These are phyloP conservation scores for Pseudevernia furfuracea DNA, from an alignment of 495 filamentous ascomycete genomes.

Conservation along the genomic window DNA sequence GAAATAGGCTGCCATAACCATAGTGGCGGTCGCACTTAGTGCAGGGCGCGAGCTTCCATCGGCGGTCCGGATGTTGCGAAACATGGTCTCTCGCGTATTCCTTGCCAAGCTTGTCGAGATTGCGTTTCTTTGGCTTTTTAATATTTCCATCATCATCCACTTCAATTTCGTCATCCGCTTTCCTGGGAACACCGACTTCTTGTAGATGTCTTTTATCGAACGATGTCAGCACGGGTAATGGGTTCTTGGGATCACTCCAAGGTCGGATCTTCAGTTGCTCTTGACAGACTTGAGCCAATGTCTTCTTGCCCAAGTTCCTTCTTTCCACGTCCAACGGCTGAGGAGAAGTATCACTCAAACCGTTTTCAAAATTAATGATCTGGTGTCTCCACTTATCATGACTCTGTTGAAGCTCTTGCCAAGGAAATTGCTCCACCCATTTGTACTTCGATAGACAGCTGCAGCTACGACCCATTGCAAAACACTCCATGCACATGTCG, in stretches of 20 bases:
- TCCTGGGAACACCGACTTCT: background rate
- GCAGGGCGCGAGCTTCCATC: constrained; percentile 76
- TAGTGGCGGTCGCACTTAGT: constrained; percentile 64
- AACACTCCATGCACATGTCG: constrained; percentile 96
- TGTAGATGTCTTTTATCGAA: constrained; percentile 10
- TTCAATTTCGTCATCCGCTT: constrained; percentile 34
- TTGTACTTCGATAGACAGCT: constrained; percentile 71
- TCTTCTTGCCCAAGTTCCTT: constrained; percentile 56
- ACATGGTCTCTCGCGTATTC: constrained; percentile 63
- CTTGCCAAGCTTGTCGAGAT: constrained; percentile 42
- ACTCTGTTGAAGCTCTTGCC: constrained; percentile 65
- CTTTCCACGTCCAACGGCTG: constrained; percentile 57
- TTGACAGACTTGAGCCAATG: constrained; percentile 83
- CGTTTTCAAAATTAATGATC: constrained; percentile 59
- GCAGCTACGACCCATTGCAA: constrained; percentile 87
- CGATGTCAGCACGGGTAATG: constrained; percentile 23
- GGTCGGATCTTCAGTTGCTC: constrained; percentile 71
- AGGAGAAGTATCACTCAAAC: constrained; percentile 52
- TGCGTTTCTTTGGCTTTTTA: constrained; percentile 34
- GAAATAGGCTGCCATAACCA: constrained; percentile 81
- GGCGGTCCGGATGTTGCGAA: constrained; percentile 62
- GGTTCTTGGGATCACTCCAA: constrained; percentile 49
- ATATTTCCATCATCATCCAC: constrained; percentile 37
- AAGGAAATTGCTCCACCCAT: constrained; percentile 90
- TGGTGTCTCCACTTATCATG: constrained; percentile 76